These are phyloP conservation scores for Puccinia triticina DNA, from an alignment of 1,284 basidiomycete genomes.

Conservation along the genomic window DNA sequence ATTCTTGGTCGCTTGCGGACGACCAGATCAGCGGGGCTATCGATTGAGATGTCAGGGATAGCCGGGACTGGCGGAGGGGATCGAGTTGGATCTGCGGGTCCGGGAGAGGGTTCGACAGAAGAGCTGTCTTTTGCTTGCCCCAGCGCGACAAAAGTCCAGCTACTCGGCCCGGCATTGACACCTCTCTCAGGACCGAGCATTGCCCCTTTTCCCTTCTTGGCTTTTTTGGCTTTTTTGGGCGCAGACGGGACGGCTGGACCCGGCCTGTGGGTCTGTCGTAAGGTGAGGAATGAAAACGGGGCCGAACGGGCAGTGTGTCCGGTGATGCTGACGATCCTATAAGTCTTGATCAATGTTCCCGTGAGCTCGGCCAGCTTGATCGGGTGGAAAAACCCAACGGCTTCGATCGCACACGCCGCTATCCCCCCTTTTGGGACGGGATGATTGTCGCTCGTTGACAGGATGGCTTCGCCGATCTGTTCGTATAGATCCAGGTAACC, in stretches of 20 bases:
- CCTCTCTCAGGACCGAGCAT: slow-evolving; percentile 40
- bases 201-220: slow-evolving; percentile 33
- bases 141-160: slow-evolving; percentile 39
- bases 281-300: slow-evolving; percentile 42
- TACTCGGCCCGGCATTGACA: slow-evolving; percentile 27
- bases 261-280: neutral
- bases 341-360: neutral
- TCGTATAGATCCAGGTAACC: slow-evolving; percentile 20
- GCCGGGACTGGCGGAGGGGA: neutral
- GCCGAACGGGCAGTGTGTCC: slow-evolving; percentile 14
- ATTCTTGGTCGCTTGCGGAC: neutral
- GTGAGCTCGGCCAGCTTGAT: slow-evolving; percentile 29
- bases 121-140: neutral
- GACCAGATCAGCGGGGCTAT: neutral
- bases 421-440: neutral
- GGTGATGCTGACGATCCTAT: neutral
- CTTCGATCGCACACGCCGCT: neutral
- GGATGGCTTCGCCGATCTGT: slow-evolving; percentile 23
- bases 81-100: neutral
- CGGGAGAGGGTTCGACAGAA: neutral
- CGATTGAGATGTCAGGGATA: too few species aligned
- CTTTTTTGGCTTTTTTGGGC: neutral
- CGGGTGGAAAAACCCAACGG: slow-evolving; percentile 34
- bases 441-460: neutral
- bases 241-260: neutral